Evolutionary conservation across 768 basidiomycete genomes (phyloP).

Genomic region (Tricholoma matsutake): DNA sequence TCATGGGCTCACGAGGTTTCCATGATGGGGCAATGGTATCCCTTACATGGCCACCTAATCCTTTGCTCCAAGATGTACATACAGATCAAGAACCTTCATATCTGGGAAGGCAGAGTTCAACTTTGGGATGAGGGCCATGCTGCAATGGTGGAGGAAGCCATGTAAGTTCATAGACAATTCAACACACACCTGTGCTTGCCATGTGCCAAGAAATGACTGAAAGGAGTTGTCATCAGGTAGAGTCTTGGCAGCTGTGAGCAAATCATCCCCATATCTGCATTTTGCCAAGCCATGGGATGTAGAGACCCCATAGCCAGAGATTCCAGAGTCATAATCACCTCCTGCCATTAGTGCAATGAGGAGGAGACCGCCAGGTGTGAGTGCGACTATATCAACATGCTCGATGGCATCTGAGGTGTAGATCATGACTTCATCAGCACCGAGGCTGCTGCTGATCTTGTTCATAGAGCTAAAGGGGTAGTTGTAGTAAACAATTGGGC

Average conservation of each 20-base stretch:
- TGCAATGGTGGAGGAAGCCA: not conserved
- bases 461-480: not conserved
- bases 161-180: conserved; percentile 12
- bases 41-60: not conserved
- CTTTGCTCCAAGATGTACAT: conserved; percentile 9
- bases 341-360: conserved; percentile 63
- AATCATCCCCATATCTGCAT: conserved; percentile 55
- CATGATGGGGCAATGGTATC: not conserved
- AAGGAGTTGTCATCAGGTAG: not conserved
- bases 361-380: conserved; percentile 43
- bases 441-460: not conserved
- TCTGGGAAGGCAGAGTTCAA: conserved; percentile 8
- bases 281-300: conserved; percentile 57
- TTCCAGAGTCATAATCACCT: conserved; percentile 60
- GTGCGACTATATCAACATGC: not conserved
- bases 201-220: conserved; percentile 3
- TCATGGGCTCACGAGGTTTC: conserved; percentile 6
- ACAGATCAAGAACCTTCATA: conserved; percentile 2
- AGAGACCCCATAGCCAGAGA: conserved; percentile 45
- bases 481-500: not conserved
- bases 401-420: conserved; percentile 7
- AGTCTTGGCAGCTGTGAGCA: conserved; percentile 19
- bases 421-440: not conserved
- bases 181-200: conserved; percentile 3
- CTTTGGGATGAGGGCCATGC: not conserved